Percentiles rank a stretch among this genome's conserved stretches.
Evolutionary conservation across 495 filamentous ascomycete genomes (phyloP).

Genomic region (Lindgomyces ingoldianus): DNA sequence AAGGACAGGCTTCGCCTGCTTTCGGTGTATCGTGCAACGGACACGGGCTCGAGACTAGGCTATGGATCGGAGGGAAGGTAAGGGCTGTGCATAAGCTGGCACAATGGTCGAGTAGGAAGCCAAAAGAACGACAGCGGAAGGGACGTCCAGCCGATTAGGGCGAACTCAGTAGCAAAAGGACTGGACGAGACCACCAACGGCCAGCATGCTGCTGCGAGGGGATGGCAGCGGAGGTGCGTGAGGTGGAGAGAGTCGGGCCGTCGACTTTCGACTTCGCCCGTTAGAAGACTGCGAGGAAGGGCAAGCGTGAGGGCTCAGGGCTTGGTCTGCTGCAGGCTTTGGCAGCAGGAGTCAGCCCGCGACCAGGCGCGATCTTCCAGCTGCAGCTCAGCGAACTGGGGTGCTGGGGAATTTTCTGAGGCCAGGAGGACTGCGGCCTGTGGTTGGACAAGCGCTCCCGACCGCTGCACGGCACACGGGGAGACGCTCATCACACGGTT

Average conservation of each 20-base stretch:
- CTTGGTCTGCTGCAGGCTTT: not conserved
- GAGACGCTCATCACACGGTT: too few species aligned
- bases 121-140: not conserved
- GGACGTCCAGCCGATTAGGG: too few species aligned
- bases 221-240: not conserved
- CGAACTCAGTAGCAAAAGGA: not conserved
- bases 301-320: slow-evolving; percentile 12
- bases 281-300: not conserved
- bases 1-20: slow-evolving; percentile 10
- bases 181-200: not conserved
- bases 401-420: slow-evolving; percentile 4
- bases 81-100: slow-evolving; percentile 33
- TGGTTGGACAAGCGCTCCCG: not conserved
- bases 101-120: not conserved
- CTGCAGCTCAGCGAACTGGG: not conserved
- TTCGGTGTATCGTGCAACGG: slow-evolving; percentile 21
- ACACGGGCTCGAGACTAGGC: slow-evolving; percentile 9
- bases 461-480: not conserved
- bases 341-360: slow-evolving; percentile 21
- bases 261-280: not conserved
- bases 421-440: slow-evolving; percentile 1
- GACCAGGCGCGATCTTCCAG: slow-evolving; percentile 7
- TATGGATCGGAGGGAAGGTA: slow-evolving; percentile 4
- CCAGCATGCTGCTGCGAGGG: not conserved
- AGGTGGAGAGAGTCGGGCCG: not conserved